phyloP scores from a whole-genome alignment of 306 rosid genomes.

The Vigna nakashimae region DNA sequence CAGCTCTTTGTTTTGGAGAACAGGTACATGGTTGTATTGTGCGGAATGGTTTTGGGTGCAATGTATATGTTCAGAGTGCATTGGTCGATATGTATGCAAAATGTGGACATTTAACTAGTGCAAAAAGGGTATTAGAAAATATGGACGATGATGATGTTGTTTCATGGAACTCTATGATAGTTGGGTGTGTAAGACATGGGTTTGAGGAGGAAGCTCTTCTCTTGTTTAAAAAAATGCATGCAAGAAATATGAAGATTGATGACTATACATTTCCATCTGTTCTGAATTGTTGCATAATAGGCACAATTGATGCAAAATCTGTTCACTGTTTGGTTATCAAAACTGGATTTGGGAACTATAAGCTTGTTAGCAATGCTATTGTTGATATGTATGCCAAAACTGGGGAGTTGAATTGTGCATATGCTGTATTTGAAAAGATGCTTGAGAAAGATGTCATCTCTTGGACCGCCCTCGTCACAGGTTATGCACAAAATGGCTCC shows the following conservation, averaged over 20 bases:
- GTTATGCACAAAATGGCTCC: conserved; percentile 73
- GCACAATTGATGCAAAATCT: conserved; percentile 50
- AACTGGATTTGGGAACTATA: conserved; percentile 75
- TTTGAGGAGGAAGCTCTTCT: conserved; percentile 65
- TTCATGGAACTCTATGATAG: conserved; percentile 91
- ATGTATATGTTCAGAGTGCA: conserved; percentile 81
- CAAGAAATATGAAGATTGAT: conserved; percentile 71
- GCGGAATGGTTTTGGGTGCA: conserved; percentile 72
- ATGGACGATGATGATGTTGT: conserved; percentile 79
- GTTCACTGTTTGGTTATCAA: conserved; percentile 75
- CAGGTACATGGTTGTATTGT: conserved; percentile 78
- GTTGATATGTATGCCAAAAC: conserved; percentile 88
- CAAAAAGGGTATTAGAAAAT: conserved; percentile 56
- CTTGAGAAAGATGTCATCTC: conserved; percentile 82
- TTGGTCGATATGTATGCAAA: conserved; percentile 86
- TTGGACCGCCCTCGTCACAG: conserved; percentile 92
- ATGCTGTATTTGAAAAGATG: conserved; percentile 63
- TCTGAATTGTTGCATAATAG: conserved; percentile 62
- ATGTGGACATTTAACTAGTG: conserved; percentile 70
- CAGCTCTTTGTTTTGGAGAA: conserved; percentile 67
- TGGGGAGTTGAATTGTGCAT: conserved; percentile 61
- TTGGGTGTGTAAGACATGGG: conserved; percentile 81
- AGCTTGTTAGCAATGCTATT: conserved; percentile 80
- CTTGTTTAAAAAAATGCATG: conserved; percentile 74
- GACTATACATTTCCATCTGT: conserved; percentile 85